phyloP scores from a whole-genome alignment of 1,284 basidiomycete genomes.

The Ustilago vetiveriae region DNA sequence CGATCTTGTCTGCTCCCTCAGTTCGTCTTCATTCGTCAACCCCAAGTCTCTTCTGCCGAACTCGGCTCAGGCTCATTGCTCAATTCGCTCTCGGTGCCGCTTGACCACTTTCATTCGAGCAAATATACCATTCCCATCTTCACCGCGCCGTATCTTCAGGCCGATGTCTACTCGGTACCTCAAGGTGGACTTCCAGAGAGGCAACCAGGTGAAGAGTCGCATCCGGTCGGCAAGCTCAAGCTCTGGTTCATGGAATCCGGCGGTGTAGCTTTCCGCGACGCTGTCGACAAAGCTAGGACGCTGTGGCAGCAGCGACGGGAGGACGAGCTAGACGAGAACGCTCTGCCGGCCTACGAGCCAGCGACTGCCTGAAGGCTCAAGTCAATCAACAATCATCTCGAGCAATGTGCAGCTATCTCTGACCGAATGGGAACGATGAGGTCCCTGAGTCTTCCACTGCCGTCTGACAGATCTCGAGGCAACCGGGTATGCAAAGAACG shows the following conservation, averaged over 20 bases:
- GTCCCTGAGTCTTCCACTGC: too few relatives aligned
- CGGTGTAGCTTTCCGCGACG: constrained; percentile 51
- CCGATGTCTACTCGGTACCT: constrained; percentile 46
- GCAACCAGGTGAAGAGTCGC: constrained; percentile 19
- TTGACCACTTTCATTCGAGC: constrained; percentile 43
- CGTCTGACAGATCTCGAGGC: background rate
- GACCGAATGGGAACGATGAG: too few relatives aligned
- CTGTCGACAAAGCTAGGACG: constrained; percentile 35
- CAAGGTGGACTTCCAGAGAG: constrained; percentile 55
- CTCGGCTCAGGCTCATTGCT: constrained; percentile 1
- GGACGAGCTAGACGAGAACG: constrained; percentile 36
- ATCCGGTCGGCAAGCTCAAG: constrained; percentile 51
- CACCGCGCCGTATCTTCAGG: constrained; percentile 51
- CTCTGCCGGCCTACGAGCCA: constrained; percentile 42
- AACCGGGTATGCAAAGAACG: background rate
- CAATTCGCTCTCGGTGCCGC: constrained; percentile 49
- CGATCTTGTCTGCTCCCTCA: too few relatives aligned
- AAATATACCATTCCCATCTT: constrained; percentile 59
- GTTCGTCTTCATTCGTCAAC: constrained; percentile 52
- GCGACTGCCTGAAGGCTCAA: background rate
- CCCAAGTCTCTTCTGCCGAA: constrained; percentile 14
- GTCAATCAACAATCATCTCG: background rate
- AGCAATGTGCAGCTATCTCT: background rate
- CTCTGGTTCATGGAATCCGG: constrained; percentile 56
- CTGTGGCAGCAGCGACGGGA: constrained; percentile 21